phyloP scores from a whole-genome alignment of 495 filamentous ascomycete genomes.

The Penicillium ochrochloron region DNA sequence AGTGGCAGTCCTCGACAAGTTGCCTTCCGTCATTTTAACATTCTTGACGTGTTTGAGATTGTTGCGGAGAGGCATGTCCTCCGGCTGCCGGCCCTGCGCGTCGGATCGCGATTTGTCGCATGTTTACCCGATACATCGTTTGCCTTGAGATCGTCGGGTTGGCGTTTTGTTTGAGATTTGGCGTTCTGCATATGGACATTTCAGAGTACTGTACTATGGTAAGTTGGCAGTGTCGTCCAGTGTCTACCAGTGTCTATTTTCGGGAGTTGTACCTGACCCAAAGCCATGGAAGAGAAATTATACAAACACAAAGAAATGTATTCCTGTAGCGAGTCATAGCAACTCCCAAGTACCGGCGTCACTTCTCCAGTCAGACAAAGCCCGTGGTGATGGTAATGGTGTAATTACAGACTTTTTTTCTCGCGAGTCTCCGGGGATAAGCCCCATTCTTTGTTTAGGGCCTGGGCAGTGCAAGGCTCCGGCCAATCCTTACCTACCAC shows the following conservation, averaged over 20 bases:
- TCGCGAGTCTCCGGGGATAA: background rate
- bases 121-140: background rate
- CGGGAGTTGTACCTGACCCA: background rate
- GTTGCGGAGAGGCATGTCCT: background rate
- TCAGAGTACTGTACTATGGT: background rate
- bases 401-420: background rate
- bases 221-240: background rate
- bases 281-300: background rate
- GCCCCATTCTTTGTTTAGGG: slow-evolving; percentile 1
- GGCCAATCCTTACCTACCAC: background rate
- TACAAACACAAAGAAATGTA: background rate
- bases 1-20: background rate
- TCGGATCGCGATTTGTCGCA: slow-evolving; percentile 7
- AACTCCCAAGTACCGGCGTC: background rate
- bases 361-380: background rate
- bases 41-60: slow-evolving; percentile 23
- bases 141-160: background rate
- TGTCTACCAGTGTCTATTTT: background rate
- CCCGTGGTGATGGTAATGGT: background rate
- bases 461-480: slow-evolving; percentile 1
- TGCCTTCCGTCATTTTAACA: slow-evolving; percentile 20
- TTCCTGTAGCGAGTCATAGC: background rate
- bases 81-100: background rate
- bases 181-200: background rate
- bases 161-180: background rate